These are phyloP conservation scores for Isabelozyma heimii DNA, from an alignment of 805 yeast species.

Conservation along the genomic window DNA sequence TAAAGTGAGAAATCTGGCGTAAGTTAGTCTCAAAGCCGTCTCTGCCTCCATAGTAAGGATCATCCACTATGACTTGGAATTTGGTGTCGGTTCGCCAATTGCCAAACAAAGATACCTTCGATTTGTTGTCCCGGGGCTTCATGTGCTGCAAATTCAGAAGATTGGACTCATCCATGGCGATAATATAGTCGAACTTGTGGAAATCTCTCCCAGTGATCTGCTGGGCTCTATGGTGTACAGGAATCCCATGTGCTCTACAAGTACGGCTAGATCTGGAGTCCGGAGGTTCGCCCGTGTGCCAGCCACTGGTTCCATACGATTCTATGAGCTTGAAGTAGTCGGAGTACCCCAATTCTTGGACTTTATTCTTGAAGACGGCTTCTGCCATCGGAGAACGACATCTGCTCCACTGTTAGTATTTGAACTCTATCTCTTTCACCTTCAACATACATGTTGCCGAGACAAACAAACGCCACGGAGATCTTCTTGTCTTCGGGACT, in stretches of 20 bases:
- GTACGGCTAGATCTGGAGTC: conserved; percentile 71
- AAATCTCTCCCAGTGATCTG: conserved; percentile 55
- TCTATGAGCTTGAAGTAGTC: conserved; percentile 58
- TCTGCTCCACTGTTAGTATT: conserved; percentile 31
- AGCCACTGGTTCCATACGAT: conserved; percentile 86
- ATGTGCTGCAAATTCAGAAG: conserved; percentile 46
- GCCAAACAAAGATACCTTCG: conserved; percentile 68
- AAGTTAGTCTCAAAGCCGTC: conserved; percentile 81
- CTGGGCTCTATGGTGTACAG: conserved; percentile 74
- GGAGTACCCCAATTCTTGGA: conserved; percentile 46
- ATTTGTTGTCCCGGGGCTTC: conserved; percentile 50
- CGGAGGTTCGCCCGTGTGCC: conserved; percentile 80
- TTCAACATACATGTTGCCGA: conserved; percentile 80
- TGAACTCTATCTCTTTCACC: not conserved
- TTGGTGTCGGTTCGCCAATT: conserved; percentile 62
- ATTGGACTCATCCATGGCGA: conserved; percentile 72
- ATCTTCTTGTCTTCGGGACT: conserved; percentile 16
- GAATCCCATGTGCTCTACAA: conserved; percentile 69
- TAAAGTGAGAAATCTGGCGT: conserved; percentile 71
- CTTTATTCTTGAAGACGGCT: conserved; percentile 75
- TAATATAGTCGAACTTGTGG: conserved; percentile 59
- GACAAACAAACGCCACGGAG: conserved; percentile 84
- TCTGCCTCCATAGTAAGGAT: conserved; percentile 89
- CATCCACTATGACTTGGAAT: conserved; percentile 64
- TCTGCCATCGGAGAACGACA: conserved; percentile 99